Conservation (phyloP, 768 basidiomycete genomes). For the Glaciozyma antarctica region DNA sequence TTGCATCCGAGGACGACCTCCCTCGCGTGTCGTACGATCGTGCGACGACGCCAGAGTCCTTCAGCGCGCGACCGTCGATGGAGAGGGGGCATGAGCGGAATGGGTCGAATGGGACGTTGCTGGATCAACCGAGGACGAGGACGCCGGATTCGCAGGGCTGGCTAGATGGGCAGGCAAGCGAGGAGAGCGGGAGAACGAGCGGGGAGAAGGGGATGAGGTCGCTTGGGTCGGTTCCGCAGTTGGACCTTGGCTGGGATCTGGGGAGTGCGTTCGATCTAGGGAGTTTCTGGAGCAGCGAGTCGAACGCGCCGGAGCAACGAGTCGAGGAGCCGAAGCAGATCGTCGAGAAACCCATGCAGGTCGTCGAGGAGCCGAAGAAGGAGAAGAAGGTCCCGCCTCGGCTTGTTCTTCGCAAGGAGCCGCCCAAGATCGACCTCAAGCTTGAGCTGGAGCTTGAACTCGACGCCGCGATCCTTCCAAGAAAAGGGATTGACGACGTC, state of each 20-base stretch:
- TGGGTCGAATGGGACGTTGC: background rate
- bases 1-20: background rate
- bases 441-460: slow-evolving; percentile 13
- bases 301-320: background rate
- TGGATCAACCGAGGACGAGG: slow-evolving; percentile 15
- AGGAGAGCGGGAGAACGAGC: too few relatives aligned
- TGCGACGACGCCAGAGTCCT: background rate
- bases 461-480: slow-evolving; percentile 11
- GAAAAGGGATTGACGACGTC: background rate
- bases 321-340: background rate
- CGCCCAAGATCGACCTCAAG: slow-evolving; percentile 16
- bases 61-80: too few relatives aligned
- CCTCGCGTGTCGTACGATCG: slow-evolving; percentile 7
- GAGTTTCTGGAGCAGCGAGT: background rate
- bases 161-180: background rate
- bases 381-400: background rate
- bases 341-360: too few relatives aligned
- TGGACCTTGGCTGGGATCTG: background rate
- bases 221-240: background rate
- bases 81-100: too few relatives aligned
- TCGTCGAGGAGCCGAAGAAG: background rate
- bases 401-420: slow-evolving; percentile 14
- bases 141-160: slow-evolving; percentile 12
- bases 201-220: background rate
- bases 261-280: background rate